Evolutionary conservation across 2,329 filamentous ascomycete species (phyloP), one percentile per base, ranked within the genome.

Genomic region (Paracoccidioides brasiliensis): DNA sequence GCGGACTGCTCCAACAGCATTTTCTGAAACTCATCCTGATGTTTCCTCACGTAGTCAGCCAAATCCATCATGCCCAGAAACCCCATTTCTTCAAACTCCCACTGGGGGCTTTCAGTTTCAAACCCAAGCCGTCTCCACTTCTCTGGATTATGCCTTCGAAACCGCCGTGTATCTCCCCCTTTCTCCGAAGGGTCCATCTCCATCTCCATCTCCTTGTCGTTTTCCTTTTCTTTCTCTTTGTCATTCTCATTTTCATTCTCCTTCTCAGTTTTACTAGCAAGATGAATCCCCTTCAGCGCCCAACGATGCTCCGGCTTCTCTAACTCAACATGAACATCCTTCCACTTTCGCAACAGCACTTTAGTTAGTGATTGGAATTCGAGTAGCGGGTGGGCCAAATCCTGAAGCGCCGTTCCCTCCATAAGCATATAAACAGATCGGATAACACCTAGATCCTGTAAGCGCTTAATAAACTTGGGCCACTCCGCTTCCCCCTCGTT

Each of bases 31-130:
- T 83, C 82, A 66, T 96, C 90, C 68, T 95, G 89, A 66, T 95
- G 85, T 67, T 90, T 95, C 65, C 86, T 82, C 51, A 95, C 89
- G 68, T 89, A 98, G 69, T 97, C 90, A 2, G 90, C 88, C 64
- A 98, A 72, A 69, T 98, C 93, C 90, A 98, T 97, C 81, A 98
- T 88, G 33, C 93, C 93, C 54, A 98, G 72, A 67, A 90, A 97
- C 0, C 93, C 93, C 33, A 87, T 86, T 42, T 81, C 76, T 22
- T 89, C 84, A 66, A 98, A 97, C 63, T 98, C 93, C 63, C 80
- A 79, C 0, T 84, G 84, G 3, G 93, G 93, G 62, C 81, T 90
- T 70, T 98, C 93, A 0, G 86, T 85, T 69, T 93, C 86, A 64
- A 98, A 98, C 2, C 93, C 93, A 44, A 98, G 70, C 54, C 90